phyloP scores from a whole-genome alignment of 2,329 filamentous ascomycete genomes.

The Ceratocystis smalleyi region DNA sequence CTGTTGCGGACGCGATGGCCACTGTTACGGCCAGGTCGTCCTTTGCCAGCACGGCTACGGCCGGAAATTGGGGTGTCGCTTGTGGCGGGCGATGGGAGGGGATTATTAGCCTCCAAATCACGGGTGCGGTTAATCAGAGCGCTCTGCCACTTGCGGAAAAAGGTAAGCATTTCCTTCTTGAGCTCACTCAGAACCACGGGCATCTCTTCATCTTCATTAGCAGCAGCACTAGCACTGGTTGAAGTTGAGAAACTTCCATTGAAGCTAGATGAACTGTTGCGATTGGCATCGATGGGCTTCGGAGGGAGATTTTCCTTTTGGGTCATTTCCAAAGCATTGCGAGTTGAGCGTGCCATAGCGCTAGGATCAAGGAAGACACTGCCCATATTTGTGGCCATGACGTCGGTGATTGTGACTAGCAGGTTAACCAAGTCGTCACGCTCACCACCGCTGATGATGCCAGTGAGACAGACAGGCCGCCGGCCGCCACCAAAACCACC shows the following conservation, averaged over 20 bases:
- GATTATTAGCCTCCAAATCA: constrained; percentile 33
- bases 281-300: constrained; percentile 14
- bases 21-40: constrained; percentile 17
- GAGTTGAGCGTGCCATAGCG: background rate
- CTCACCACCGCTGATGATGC: constrained; percentile 33
- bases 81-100: background rate
- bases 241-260: constrained; percentile 1
- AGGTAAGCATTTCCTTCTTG: constrained; percentile 51
- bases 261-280: constrained; percentile 18
- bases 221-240: constrained; percentile 17
- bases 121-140: constrained; percentile 53
- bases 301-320: constrained; percentile 14
- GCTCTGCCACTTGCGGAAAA: constrained; percentile 70
- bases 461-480: constrained; percentile 37
- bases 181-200: constrained; percentile 41
- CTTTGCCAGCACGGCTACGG: constrained; percentile 24
- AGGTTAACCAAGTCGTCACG: constrained; percentile 38
- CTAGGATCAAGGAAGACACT: constrained; percentile 30
- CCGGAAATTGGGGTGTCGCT: constrained; percentile 18
- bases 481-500: constrained; percentile 24
- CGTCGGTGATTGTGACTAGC: constrained; percentile 37
- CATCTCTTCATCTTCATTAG: constrained; percentile 23
- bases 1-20: constrained; percentile 20
- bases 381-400: constrained; percentile 37
- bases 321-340: constrained; percentile 3